Percentiles rank a stretch among this genome's conserved stretches.
These are phyloP conservation scores for Pythium aphanidermatum DNA, from an alignment of 352 stramenopile species.

Conservation along the genomic window DNA sequence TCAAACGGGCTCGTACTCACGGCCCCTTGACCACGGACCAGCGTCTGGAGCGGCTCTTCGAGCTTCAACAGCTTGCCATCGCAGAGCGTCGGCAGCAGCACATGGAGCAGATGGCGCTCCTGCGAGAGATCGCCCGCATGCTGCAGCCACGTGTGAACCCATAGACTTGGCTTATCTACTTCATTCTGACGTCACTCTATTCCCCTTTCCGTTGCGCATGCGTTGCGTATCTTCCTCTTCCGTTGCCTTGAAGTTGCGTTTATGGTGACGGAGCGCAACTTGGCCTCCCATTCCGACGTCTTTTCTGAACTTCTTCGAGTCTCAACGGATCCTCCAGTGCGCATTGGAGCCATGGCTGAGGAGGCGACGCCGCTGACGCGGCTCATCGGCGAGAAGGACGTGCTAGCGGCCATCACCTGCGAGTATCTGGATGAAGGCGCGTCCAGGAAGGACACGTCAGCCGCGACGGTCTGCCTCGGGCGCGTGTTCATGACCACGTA, in stretches of 20 bases:
- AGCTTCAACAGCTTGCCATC: slow-evolving; percentile 30
- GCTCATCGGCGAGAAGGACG: slow-evolving; percentile 68
- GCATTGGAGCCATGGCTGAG: slow-evolving; percentile 27
- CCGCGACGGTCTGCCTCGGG: slow-evolving; percentile 55
- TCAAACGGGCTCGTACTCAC: slow-evolving; percentile 7
- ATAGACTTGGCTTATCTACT: no score
- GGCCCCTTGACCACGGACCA: not conserved
- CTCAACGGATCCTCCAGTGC: no score
- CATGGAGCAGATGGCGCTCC: slow-evolving; percentile 42
- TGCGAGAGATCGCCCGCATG: slow-evolving; percentile 33
- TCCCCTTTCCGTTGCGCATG: not conserved
- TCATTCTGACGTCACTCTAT: slow-evolving; percentile 1
- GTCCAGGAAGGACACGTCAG: slow-evolving; percentile 49
- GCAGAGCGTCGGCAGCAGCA: slow-evolving; percentile 48
- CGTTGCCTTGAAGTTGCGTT: not conserved
- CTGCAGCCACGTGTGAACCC: slow-evolving; percentile 26
- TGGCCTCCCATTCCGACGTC: no score
- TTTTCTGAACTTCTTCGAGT: no score
- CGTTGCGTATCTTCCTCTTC: not conserved
- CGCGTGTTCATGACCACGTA: slow-evolving; percentile 81
- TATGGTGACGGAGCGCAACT: not conserved
- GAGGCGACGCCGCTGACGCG: slow-evolving; percentile 24
- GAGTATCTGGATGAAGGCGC: slow-evolving; percentile 66
- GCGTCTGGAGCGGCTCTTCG: slow-evolving; percentile 24
- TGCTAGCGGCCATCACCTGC: slow-evolving; percentile 65